Percentiles rank a stretch among this genome's conserved stretches.
phyloP scores from a whole-genome alignment of 2,329 filamentous ascomycete species.

The Phaeosphaeriaceae sp. region DNA sequence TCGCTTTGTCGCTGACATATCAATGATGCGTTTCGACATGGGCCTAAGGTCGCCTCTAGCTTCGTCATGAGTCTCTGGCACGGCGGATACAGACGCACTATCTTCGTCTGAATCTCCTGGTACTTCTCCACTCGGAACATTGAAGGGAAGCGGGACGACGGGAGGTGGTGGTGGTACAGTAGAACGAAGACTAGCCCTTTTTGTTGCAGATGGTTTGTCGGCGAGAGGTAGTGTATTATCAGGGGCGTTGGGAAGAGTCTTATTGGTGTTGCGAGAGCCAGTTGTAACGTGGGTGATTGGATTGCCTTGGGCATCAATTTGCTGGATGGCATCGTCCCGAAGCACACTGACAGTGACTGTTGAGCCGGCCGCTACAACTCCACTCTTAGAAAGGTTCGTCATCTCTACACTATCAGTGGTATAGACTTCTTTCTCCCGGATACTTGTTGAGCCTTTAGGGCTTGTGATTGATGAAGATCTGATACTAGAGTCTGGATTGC shows the following conservation, averaged over 20 bases:
- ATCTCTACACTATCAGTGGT: constrained; percentile 62
- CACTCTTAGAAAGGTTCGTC: constrained; percentile 55
- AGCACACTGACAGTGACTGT: constrained; percentile 62
- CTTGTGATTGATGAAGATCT: constrained; percentile 50
- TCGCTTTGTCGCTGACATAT: constrained; percentile 38
- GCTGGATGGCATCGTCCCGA: constrained; percentile 54
- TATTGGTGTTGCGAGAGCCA: background rate
- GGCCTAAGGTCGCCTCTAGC: constrained; percentile 23
- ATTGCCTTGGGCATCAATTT: constrained; percentile 41
- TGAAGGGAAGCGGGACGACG: constrained; percentile 71
- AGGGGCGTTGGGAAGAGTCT: constrained; percentile 9
- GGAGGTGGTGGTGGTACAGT: constrained; percentile 57
- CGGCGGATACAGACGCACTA: constrained; percentile 64
- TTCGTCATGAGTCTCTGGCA: constrained; percentile 32
- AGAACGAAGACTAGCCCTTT: constrained; percentile 28
- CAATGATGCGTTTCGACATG: constrained; percentile 46
- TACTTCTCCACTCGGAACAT: constrained; percentile 58
- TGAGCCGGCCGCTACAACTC: constrained; percentile 50
- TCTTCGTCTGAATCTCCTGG: constrained; percentile 56
- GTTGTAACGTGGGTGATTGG: constrained; percentile 21
- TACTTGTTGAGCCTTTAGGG: constrained; percentile 42
- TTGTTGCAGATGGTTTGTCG: constrained; percentile 2
- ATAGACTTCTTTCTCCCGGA: constrained; percentile 47
- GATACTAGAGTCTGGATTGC: constrained; percentile 58
- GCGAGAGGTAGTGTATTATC: background rate